Evolutionary conservation across 192 early-diverging fungal genomes (phyloP), one percentile per base, ranked within the genome.

Genomic region (Ambispora gerdemannii): DNA sequence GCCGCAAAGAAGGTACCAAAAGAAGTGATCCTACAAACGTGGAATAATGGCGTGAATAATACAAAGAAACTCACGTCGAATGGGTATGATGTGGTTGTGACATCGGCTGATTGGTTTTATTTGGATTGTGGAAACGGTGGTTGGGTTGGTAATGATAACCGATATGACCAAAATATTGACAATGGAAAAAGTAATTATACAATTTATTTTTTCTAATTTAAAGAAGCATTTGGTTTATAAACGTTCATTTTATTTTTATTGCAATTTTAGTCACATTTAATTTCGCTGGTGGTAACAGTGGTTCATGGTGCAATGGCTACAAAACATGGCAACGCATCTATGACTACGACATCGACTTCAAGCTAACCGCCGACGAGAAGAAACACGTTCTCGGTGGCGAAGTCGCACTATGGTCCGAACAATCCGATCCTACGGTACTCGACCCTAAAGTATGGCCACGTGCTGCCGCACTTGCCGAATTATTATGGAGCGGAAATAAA

Each of bases 81-180:
- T 74, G 90, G 90, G 7, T 83, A 93, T 78, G 78, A 80, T 27
- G 86, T 87, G 8, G 82, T 93, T 72, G 86, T 87, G 2, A 84
- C 85, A 31, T 80, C 77, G 11, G 82, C 80, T 4, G 86, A 86
- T 51, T 85, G 84, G 50, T 89, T 86, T 84, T 93, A 91, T 60
- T 76, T 93, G 74, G 91, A 93, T 78, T 93, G 90, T 73, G 89
- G 90, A 4, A 85, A 86, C 64, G 90, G 91, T 7, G 80, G 80
- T 33, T 93, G 90, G 91, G 73, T 67, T 50, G 83, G 79, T 1
- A 75, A 77, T 67, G 73, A 73, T 74, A 66, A 61, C 15, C 38
- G 38, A 10, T 43, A 43, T 15, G 38, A 43, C 38, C 38, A 43
- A 15, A 43, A 43, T 15, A 43, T 43, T 43, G 15, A 43, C 0